Evolutionary conservation across 805 yeast species (phyloP), one percentile per base, ranked within the genome.

Genomic region (Pichia thaimueangensis): DNA sequence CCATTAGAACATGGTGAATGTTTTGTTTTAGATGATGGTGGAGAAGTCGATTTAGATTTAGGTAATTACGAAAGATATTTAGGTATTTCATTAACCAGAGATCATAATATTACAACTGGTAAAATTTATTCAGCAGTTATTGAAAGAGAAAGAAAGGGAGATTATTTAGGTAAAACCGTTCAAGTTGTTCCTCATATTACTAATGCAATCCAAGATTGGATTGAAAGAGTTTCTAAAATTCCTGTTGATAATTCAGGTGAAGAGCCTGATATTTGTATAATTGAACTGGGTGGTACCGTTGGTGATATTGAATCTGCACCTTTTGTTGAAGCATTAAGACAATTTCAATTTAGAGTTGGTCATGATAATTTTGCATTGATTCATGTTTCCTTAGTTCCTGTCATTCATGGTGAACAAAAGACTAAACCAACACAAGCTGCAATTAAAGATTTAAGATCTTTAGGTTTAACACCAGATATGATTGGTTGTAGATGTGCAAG

Each of bases 381-480:
- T 57, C 99, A 93, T 57, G 99, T 93, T 37, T 91, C 97, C 35
- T 73, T 93, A 50, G 97, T 93, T 37, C 97, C 97, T 35, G 97
- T 93, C 38, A 91, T 93, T 58, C 95, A 89, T 55, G 98, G 97
- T 49, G 99, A 93, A 71, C 96, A 93, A 67, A 93, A 93, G 74
- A 93, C 99, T 33, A 93, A 93, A 68, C 99, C 99, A 45, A 93
- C 99, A 11, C 99, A 93, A 70, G 98, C 97, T 50, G 99, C 99
- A 37, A 85, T 93, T 60, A 87, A 88, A 64, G 98, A 93, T 65
- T 76, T 93, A 66, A 83, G 99, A 68, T 85, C 96, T 36, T 70
- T 91, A 47, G 99, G 99, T 57, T 76, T 93, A 62, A 78, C 82
- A 30, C 97, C 97, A 17, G 97, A 93, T 65, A 82, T 93, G 79